phyloP scores from a whole-genome alignment of 2,329 filamentous ascomycete genomes.

The Verticillium albo-atrum region DNA sequence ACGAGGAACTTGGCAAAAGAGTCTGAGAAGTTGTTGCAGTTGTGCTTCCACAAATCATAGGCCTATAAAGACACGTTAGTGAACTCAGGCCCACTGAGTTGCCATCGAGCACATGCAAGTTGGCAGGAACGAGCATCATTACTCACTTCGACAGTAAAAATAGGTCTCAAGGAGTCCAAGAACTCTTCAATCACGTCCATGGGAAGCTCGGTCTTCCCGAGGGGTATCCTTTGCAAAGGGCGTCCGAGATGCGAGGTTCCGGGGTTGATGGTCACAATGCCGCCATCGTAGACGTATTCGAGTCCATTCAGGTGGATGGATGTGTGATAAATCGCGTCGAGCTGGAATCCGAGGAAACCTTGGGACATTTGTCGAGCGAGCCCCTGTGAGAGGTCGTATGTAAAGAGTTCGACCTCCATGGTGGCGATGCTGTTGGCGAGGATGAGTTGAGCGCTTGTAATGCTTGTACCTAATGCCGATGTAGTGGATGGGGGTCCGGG shows the following conservation, averaged over 20 bases:
- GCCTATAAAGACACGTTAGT: conserved; percentile 41
- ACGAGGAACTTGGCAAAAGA: conserved; percentile 87
- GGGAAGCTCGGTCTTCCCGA: conserved; percentile 75
- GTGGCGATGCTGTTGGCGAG: background rate
- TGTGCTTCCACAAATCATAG: conserved; percentile 86
- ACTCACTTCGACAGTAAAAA: conserved; percentile 73
- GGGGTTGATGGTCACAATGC: conserved; percentile 75
- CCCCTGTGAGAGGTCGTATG: conserved; percentile 72
- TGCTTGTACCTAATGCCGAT: background rate
- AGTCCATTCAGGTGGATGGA: conserved; percentile 78
- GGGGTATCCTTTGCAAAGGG: conserved; percentile 69
- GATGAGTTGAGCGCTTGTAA: conserved; percentile 1
- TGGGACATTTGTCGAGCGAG: conserved; percentile 51
- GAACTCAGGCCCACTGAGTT: background rate
- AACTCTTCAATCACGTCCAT: conserved; percentile 83
- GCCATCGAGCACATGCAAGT: background rate
- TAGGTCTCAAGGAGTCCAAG: conserved; percentile 72
- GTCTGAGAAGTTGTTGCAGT: conserved; percentile 97
- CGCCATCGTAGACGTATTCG: conserved; percentile 88
- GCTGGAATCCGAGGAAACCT: conserved; percentile 51
- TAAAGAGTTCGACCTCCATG: conserved; percentile 74
- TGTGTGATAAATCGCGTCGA: conserved; percentile 95
- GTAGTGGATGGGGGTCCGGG: too few species aligned
- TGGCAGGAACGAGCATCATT: background rate
- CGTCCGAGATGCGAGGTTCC: conserved; percentile 82